Base-by-base conservation (phyloP, 139 green algal genomes). In the Coelastrella sp. region DNA sequence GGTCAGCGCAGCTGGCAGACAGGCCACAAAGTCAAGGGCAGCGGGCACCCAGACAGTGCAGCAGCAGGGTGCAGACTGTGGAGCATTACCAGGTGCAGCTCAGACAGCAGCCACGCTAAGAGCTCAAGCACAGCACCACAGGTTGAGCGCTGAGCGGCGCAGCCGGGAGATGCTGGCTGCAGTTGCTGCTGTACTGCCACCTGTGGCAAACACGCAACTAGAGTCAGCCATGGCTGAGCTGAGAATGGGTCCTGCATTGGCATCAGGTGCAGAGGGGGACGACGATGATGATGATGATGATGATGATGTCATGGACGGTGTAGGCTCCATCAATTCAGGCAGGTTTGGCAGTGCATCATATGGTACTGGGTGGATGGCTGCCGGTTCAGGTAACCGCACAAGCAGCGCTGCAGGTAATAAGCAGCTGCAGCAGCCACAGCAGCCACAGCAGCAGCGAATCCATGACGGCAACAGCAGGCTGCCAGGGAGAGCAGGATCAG, bases 41-140 rank as follows among this genome's bases (percentile, higher is more conserved):
- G 78, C 22, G 78, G 27, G 74, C 74, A 49, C 79, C 56, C 19
- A 49, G 49, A 35, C 27, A 58, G 27, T 66, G 57, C 84, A 82
- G 84, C 70, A 89, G 84, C 84, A 89, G 70, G 70, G 58, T 57
- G 27, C 27, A n/a, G 70, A 12, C 15, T 25, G 8, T 7, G 19
- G 27, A 7, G 84, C 24, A 4, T 20, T 70, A 61, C 65, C 84
- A 72, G 84, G 65, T 19, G 84, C 84, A 25, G 72, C 49, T 35
- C 68, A 76, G 8, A 65, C 84, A 68, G 84, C 70, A 27, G 70
- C 70, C 19, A 49, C 70, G 10, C 19, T 86, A 11, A 27, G 63
- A 20, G 81, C 81, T 8, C 58, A 86, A 11, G 81, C 68, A 25
- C 15, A n/a, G 19, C n/a, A 60, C 22, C 76, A 24, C 76, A 63